phyloP scores from a whole-genome alignment of 192 early-diverging fungal species.

The Diversispora eburnea region DNA sequence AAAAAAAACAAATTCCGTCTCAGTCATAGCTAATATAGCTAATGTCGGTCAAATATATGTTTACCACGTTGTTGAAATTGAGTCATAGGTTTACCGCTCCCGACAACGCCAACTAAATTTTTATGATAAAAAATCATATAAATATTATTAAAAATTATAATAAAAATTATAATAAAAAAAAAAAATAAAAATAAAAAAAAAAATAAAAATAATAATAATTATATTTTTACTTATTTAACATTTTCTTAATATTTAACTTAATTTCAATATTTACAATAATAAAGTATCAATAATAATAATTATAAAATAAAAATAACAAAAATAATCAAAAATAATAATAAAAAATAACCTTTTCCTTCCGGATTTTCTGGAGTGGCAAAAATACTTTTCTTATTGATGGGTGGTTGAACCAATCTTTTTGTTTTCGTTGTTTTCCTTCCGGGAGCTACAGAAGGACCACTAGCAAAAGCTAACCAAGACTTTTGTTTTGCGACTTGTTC shows the following conservation, averaged over 20 bases:
- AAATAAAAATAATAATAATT: no score
- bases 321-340: background rate
- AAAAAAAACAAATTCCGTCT: constrained; percentile 10
- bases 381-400: constrained; percentile 67
- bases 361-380: constrained; percentile 82
- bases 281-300: no score
- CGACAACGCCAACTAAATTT: constrained; percentile 69
- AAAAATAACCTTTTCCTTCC: constrained; percentile 56
- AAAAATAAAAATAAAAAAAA: constrained; percentile 1
- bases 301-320: background rate
- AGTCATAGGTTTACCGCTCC: constrained; percentile 76
- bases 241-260: no score
- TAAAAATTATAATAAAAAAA: background rate
- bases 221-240: no score
- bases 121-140: background rate
- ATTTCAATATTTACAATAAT: no score
- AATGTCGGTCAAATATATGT: constrained; percentile 57
- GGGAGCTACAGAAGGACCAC: constrained; percentile 35
- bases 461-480: constrained; percentile 73
- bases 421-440: constrained; percentile 48
- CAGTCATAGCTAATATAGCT: constrained; percentile 25
- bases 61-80: constrained; percentile 70
- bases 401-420: constrained; percentile 30
- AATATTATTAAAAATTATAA: background rate
- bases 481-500: constrained; percentile 71